Evolutionary conservation across 176 grass and related monocot species (phyloP), one percentile per base, ranked within the genome.

Genomic region (Aegilops sharonensis): DNA sequence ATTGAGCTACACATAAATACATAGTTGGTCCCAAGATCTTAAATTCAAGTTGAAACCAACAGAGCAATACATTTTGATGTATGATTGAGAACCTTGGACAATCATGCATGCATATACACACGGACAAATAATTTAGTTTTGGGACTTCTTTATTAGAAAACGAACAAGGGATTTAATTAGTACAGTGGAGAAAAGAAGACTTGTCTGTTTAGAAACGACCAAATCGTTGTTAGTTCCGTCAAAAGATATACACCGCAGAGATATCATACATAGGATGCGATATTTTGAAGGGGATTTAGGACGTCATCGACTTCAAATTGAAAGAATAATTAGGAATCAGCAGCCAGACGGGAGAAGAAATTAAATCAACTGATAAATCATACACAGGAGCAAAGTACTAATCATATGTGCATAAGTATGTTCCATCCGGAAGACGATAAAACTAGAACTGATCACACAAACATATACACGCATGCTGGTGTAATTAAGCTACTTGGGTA

Each of bases 61-160:
- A 75, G 43, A 72, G 32, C 12, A 52, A 30, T 61, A 79, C 70
- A 83, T 12, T 75, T 50, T 50, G 13, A 27, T 61, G 32, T 25
- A 86, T 91, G 82, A 88, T 85, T 81, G 71, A 52, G 5, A 78
- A 70, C 32, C 64, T 79, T 85, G 29, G 43, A 82, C 21, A 59
- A 60, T 70, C 57, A 78, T 35, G 32, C 13, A 78, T 34, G 24
- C 13, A 17, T 42, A 15, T 18, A 35, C 6, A 27, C 6, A 20
- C 7, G 30, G 60, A 54, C 12, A 65, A n/a, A 15, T 80, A 27
- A 84, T 72, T 54, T 14, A 81, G 35, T 74, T 80, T 21, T 32
- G 36, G 35, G 72, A 79, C 0, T 7, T 48, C 7, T 7, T 48
- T 2, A 3, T 29, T 4, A 34, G 40, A 81, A 10, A 70, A 42